Evolutionary conservation across 2,329 filamentous ascomycete genomes (phyloP).

Genomic region (Pezicula rhizophila): DNA sequence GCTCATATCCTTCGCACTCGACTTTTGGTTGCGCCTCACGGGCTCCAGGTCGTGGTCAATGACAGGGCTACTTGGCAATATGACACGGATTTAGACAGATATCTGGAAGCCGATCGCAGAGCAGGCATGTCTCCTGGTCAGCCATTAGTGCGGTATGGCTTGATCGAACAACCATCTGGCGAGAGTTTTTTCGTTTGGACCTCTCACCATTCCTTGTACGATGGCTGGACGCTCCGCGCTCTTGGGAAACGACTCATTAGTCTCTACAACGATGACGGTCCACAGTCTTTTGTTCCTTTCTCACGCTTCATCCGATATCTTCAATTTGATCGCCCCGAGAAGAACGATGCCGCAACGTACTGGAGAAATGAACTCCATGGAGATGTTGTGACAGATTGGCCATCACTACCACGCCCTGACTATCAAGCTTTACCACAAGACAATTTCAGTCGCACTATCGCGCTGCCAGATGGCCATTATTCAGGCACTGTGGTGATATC

Average conservation of each 20-base stretch:
- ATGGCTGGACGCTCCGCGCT: not conserved
- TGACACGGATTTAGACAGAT: slow-evolving; percentile 8
- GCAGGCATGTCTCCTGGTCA: slow-evolving; percentile 1
- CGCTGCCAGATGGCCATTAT: not conserved
- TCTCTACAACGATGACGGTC: not conserved
- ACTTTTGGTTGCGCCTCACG: not conserved
- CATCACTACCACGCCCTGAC: slow-evolving; percentile 2
- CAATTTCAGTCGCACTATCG: not conserved
- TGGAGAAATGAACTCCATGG: slow-evolving; percentile 3
- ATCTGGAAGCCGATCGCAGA: slow-evolving; percentile 3
- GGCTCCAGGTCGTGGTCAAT: slow-evolving; percentile 10
- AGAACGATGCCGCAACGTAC: not conserved
- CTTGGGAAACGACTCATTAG: slow-evolving; percentile 1
- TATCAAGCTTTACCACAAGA: not conserved
- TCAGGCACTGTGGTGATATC: not conserved
- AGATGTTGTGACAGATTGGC: slow-evolving; percentile 1
- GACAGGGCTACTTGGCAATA: slow-evolving; percentile 2
- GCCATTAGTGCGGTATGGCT: slow-evolving; percentile 1
- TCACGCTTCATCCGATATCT: not conserved
- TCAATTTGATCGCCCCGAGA: not conserved
- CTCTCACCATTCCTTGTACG: slow-evolving; percentile 1
- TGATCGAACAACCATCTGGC: slow-evolving; percentile 1
- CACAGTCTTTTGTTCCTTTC: not conserved
- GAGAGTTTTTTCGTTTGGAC: slow-evolving; percentile 2
- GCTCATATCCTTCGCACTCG: slow-evolving; percentile 1